Evolutionary conservation across 2,329 filamentous ascomycete species (phyloP).

Genomic region (Akanthomyces lecanii): DNA sequence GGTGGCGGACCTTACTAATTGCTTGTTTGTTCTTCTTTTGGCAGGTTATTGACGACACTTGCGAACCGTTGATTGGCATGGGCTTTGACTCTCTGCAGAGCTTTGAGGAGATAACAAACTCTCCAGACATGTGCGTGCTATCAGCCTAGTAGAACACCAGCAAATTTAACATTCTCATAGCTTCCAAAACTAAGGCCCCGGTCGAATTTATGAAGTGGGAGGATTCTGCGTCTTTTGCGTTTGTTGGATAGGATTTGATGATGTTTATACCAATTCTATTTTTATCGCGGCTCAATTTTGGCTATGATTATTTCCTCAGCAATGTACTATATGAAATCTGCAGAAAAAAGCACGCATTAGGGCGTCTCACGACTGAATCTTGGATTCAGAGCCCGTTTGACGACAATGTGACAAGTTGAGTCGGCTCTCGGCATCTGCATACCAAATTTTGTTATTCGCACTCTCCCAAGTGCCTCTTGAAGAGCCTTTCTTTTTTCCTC

Average conservation of each 20-base stretch:
- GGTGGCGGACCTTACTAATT: neutral
- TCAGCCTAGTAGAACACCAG: too few species aligned
- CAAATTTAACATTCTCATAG: constrained; percentile 11
- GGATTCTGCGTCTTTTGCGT: neutral
- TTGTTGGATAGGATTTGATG: neutral
- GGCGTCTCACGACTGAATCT: neutral
- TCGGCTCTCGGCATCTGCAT: too few species aligned
- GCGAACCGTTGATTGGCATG: constrained; percentile 71
- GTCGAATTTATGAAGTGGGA: neutral
- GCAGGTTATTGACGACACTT: constrained; percentile 65
- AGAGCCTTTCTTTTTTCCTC: too few species aligned
- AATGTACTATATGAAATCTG: neutral
- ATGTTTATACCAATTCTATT: constrained; percentile 6
- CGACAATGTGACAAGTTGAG: too few species aligned
- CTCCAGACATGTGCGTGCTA: constrained; percentile 46
- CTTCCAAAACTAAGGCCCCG: constrained; percentile 3
- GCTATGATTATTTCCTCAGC: neutral
- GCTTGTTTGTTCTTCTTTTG: neutral
- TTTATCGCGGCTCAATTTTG: neutral
- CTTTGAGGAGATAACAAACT: constrained; percentile 75
- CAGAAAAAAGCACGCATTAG: neutral
- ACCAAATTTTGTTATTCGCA: too few species aligned
- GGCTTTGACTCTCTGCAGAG: constrained; percentile 74
- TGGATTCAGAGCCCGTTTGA: too few species aligned
- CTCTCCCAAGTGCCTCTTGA: too few species aligned